Evolutionary conservation across 2,329 filamentous ascomycete genomes (phyloP), one percentile per base, ranked within the genome.

Genomic region (Tolypocladium ovalisporum): DNA sequence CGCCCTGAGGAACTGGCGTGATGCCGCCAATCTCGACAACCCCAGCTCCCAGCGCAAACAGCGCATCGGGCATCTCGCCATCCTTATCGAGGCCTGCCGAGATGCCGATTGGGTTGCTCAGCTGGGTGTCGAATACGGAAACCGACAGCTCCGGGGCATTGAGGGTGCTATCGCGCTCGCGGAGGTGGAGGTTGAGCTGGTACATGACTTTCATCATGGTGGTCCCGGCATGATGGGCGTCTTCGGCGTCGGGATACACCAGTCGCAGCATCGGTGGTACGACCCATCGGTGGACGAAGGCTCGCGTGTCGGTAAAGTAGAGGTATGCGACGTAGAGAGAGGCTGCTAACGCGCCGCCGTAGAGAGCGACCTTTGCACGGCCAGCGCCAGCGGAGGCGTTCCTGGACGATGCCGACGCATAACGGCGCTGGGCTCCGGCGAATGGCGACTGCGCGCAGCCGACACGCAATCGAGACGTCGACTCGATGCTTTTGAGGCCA

Each of bases 51-150:
- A 97, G 76, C 9, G 86, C 90, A 68, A 97, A 89, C 39, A 99
- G 79, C 17, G 86, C 82, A 65, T 93, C 88, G 1, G 92, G 89
- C 56, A 97, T 86, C 61, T 96, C 90, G 56, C 87, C 94, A 67
- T 96, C 83, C 78, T 99, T 97, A 76, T 97, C 94, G 49, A 99
- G 84, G 12, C 94, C 94, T 6, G 90, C 94, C n/a, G 90, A 95
- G 61, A 95, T 96, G 57, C 88, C 94, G 65, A 99, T 85, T 1
- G 94, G 94, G 73, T 97, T 97, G 65, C 82, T 78, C 52, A 99
- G 75, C 4, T 76, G 79, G 60, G 87, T 82, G 39, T 88, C 90
- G 69, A 96, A 97, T 24, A 97, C 86, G 15, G 75, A 70, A 19
- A 69, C 65, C 24, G 68, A 63, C 5, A 74, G 65, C 22, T 68